phyloP scores from a whole-genome alignment of 2,329 filamentous ascomycete genomes.

The Ophiobolus disseminans region DNA sequence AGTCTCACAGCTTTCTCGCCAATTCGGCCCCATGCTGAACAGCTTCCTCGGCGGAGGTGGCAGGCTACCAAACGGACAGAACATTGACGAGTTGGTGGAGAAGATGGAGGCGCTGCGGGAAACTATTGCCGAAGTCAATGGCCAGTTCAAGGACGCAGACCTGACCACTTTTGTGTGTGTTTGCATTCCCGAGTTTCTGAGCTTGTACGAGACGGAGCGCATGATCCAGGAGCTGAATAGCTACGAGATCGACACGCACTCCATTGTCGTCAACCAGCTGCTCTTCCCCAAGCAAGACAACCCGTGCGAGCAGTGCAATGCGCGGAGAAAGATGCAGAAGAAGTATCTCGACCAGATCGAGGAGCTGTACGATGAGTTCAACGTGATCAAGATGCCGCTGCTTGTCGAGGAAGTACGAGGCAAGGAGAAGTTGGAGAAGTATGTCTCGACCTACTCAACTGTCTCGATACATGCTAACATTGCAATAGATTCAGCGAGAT shows the following conservation, averaged over 20 bases:
- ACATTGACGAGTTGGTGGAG: constrained; percentile 86
- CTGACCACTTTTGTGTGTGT: constrained; percentile 98
- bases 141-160: constrained; percentile 96
- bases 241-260: constrained; percentile 95
- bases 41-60: constrained; percentile 82
- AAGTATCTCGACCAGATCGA: constrained; percentile 99
- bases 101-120: constrained; percentile 93
- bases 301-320: constrained; percentile 93
- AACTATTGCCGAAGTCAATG: constrained; percentile 94
- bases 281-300: constrained; percentile 87
- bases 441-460: constrained; percentile 25
- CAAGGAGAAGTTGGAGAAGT: constrained; percentile 87
- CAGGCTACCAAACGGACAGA: constrained; percentile 88
- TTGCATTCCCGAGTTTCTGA: constrained; percentile 96
- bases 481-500: constrained; percentile 74
- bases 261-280: constrained; percentile 97
- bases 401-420: constrained; percentile 94
- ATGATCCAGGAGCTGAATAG: constrained; percentile 98
- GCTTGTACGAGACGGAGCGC: constrained; percentile 96
- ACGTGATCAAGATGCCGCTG: constrained; percentile 97
- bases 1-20: constrained; percentile 88
- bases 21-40: constrained; percentile 96
- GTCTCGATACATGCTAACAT: constrained; percentile 14
- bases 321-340: constrained; percentile 96
- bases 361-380: constrained; percentile 98